phyloP scores from a whole-genome alignment of 2,329 filamentous ascomycete species.

The Cercospora janseana region DNA sequence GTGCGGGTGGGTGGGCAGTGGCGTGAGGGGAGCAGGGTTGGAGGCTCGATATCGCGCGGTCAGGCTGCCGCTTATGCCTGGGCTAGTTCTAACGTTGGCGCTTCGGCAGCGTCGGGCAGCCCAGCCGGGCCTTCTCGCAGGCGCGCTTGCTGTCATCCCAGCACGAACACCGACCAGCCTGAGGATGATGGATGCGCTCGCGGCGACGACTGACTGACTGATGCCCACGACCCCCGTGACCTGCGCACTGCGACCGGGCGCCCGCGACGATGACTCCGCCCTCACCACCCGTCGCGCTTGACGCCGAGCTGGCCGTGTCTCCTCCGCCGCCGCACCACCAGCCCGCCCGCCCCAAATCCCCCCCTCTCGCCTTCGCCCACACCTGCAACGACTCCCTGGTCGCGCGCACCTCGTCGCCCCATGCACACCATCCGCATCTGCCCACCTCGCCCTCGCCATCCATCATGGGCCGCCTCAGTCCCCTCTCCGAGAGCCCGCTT shows the following conservation, averaged over 20 bases:
- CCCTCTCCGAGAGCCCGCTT: constrained; percentile 19
- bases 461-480: constrained; percentile 28
- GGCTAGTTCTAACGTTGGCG: no score
- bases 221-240: not conserved
- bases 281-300: constrained; percentile 8
- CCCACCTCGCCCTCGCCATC: constrained; percentile 20
- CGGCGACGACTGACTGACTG: not conserved
- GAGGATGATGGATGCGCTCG: no score
- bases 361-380: constrained; percentile 38
- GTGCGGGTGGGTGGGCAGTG: no score
- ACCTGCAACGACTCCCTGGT: constrained; percentile 39
- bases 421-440: constrained; percentile 12
- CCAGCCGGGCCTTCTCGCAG: no score
- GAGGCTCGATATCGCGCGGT: no score
- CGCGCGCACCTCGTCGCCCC: constrained; percentile 22
- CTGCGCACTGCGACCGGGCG: constrained; percentile 3
- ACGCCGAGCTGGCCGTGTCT: constrained; percentile 3
- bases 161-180: no score
- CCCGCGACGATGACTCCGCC: constrained; percentile 6
- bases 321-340: constrained; percentile 7
- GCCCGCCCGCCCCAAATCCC: constrained; percentile 32
- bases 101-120: no score
- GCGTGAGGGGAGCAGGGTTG: no score
- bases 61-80: no score
- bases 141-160: no score